Percentiles rank a stretch among this genome's conserved stretches.
phyloP scores from a whole-genome alignment of 163 green algal genomes.

The Botryococcus braunii region DNA sequence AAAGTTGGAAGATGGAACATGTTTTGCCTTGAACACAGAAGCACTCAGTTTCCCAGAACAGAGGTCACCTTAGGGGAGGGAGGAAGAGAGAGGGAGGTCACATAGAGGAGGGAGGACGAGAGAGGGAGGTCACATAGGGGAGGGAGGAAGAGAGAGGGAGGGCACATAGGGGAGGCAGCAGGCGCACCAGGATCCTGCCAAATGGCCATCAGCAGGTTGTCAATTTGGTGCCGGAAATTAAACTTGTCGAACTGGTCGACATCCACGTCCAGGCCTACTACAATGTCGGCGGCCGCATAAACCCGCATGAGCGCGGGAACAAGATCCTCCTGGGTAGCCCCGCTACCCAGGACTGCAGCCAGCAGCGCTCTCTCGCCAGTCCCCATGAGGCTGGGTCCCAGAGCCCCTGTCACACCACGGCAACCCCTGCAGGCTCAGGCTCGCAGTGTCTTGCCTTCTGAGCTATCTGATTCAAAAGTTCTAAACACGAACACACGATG shows the following conservation, averaged over 20 bases:
- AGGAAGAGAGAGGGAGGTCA: neutral
- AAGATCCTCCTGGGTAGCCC: constrained; percentile 36
- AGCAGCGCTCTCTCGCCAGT: constrained; percentile 44
- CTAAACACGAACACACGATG: no score
- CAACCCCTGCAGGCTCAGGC: no score
- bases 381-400: constrained; percentile 11
- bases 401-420: neutral
- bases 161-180: no score
- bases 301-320: constrained; percentile 62
- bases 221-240: constrained; percentile 44
- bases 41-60: neutral
- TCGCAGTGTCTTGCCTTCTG: no score
- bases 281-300: constrained; percentile 61
- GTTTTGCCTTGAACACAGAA: no score
- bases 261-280: constrained; percentile 76
- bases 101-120: no score
- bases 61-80: neutral
- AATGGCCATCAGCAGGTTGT: constrained; percentile 61
- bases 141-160: neutral
- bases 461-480: no score
- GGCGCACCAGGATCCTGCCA: constrained; percentile 40
- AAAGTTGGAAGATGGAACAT: no score
- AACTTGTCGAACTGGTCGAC: constrained; percentile 66
- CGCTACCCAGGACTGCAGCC: constrained; percentile 34
- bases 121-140: neutral